Base-by-base conservation (phyloP, 1,284 basidiomycete genomes). In the Boletus sp. region DNA sequence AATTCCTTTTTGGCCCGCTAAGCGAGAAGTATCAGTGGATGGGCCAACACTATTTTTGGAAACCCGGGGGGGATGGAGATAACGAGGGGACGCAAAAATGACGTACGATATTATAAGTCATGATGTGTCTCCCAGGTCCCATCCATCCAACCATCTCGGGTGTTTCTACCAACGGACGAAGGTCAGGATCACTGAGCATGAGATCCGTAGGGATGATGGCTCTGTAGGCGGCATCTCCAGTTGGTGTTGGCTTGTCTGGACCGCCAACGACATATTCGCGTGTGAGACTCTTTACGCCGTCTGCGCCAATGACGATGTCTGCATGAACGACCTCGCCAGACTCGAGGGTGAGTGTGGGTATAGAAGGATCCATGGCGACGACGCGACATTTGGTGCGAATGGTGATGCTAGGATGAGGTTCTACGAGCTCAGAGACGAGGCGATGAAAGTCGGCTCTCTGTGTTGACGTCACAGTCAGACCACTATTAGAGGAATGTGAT, bases 251-350 rank as follows among this genome's bases (percentile, higher is more conserved):
- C 10, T 60, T 55, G 48, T 73, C 69, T 0, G 62, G 59, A 1
- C 58, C 57, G 0, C 76, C 74, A 8, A 73, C 68, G 20, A 80
- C 70, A 14, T 70, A 62, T 48, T 70, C 60, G 0, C 78, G 68
- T 1, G 75, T 63, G 13, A 65, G 55, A 48, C 72, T 75, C 57
- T 76, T 74, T 26, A 81, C 64, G 4, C 80, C 80, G 51, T 82
- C 80, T 2, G 77, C 77, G 13, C 77, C 78, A 10, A 82, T 64
- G 45, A 80, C 61, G 12, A 82, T 49, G 51, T 81, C 75, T 4
- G 70, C 70, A 5, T 53, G 53, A 32, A 80, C 53, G 13, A 71
- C 59, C 52, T 75, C 70, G 5, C 78, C 77, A 4, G 70, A 67
- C 43, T 67, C 57, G 44, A 75, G 61, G 7, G 68, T 74, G 14